Evolutionary conservation across 805 yeast species (phyloP), one percentile per base, ranked within the genome.

Genomic region (Ogataea paradorogensis): DNA sequence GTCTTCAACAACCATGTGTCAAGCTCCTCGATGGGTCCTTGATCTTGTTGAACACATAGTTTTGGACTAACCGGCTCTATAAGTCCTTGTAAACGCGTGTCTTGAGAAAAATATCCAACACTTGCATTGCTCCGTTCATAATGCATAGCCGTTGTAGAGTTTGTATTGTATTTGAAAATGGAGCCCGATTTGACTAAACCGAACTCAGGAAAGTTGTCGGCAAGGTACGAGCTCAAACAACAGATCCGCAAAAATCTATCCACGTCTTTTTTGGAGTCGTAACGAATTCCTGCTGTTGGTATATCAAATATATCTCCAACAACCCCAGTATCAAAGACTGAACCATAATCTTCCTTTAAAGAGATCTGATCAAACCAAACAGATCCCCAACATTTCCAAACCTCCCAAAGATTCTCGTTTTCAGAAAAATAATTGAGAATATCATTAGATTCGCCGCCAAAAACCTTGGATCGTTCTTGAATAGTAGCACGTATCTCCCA

Each of bases 371-470:
- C 90, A 61, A 76, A 85, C 91, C 93, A 84, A 29, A 85, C 57
- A 0, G 88, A 75, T 2, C 95, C 95, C 88, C 91, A 84, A 53
- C 89, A 80, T 55, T 80, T 81, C 90, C 90, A 84, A 15, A 80
- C 83, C 60, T 85, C 95, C 30, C 84, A 78, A 35, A 84, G 63
- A 30, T 68, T 74, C 56, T 84, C 91, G 55, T 76, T 71, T 34
- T 74, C 67, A 47, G 77, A 71, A 50, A 78, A 80, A 48, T 72
- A 58, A 4, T 69, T 65, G n/a, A 82, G 47, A 30, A 70, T 59
- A 35, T 69, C 65, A 0, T 67, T 63, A n/a, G 67, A 52, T 25
- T 46, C 34, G n/a, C 43, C 26, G 13, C 42, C 45, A 2, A 42
- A 27, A 15, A 32, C 36, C 7, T 37, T 27, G 10, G 33, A 9